phyloP scores from a whole-genome alignment of 2,329 filamentous ascomycete genomes.

The Ophiocordyceps camponoti-saundersi region DNA sequence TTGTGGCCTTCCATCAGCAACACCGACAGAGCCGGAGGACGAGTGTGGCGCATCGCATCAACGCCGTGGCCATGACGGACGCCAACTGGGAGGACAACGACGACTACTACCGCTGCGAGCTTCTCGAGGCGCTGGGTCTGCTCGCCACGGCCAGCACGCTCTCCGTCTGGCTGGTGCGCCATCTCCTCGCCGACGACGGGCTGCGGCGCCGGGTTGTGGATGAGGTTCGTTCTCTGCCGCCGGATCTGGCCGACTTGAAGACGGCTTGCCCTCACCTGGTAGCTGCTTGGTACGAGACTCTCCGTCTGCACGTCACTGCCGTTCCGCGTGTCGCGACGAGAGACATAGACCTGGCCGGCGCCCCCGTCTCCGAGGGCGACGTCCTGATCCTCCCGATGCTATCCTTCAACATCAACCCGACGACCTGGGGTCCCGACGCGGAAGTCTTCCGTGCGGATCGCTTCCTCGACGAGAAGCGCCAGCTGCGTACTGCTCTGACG shows the following conservation, averaged over 20 bases:
- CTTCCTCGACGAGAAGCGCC: conserved; percentile 10
- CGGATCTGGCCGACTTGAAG: conserved; percentile 9
- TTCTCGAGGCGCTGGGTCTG: conserved; percentile 14
- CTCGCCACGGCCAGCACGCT: conserved; percentile 14
- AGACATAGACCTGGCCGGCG: conserved; percentile 9
- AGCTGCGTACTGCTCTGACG: conserved; percentile 6
- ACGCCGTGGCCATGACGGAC: conserved; percentile 12
- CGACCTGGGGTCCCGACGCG: conserved; percentile 12
- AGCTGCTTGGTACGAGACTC: conserved; percentile 14
- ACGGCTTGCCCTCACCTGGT: conserved; percentile 13
- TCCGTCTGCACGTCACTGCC: conserved; percentile 14
- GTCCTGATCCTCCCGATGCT: conserved; percentile 16
- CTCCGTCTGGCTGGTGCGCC: conserved; percentile 12
- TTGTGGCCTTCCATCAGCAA: conserved; percentile 9
- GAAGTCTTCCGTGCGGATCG: conserved; percentile 9
- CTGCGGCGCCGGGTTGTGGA: conserved; percentile 7
- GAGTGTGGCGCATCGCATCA: conserved; percentile 13
- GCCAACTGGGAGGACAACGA: conserved; percentile 12
- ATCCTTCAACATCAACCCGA: conserved; percentile 11
- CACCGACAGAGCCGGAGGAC: conserved; percentile 8
- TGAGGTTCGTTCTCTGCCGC: conserved; percentile 6
- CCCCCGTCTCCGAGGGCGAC: conserved; percentile 7
- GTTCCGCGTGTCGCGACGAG: conserved; percentile 13
- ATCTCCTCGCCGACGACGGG: conserved; percentile 8
- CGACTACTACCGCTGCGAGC: conserved; percentile 15